Conservation (phyloP, 139 green algal species). For the Chlorella sp. region DNA sequence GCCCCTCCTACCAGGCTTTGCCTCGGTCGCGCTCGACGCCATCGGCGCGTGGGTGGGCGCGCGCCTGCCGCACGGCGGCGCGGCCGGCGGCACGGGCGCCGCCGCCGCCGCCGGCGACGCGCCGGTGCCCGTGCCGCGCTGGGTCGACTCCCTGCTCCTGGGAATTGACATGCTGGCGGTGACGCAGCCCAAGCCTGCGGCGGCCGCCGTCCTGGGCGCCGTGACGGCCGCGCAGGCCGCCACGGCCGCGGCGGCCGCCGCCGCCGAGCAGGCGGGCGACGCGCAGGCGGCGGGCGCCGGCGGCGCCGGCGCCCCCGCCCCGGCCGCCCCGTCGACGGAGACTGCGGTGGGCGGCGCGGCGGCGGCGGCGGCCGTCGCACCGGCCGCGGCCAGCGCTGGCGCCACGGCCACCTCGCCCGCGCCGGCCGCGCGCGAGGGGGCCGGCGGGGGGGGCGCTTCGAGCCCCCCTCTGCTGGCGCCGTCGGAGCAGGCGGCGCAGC, state of each 20-base stretch:
- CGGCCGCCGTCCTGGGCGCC: constrained; percentile 7
- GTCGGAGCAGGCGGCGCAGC: neutral
- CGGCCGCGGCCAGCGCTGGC: neutral
- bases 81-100: neutral
- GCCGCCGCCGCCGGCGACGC: neutral
- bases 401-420: neutral
- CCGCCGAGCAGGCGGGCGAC: neutral
- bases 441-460: neutral
- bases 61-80: constrained; percentile 23
- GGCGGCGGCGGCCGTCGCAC: neutral
- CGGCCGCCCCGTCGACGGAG: constrained; percentile 2
- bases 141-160: constrained; percentile 81
- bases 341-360: neutral
- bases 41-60: constrained; percentile 65
- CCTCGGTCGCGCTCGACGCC: constrained; percentile 44
- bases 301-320: neutral
- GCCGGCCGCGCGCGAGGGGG: neutral
- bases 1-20: constrained; percentile 40
- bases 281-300: neutral
- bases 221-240: neutral
- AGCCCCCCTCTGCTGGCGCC: neutral
- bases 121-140: constrained; percentile 65
- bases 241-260: neutral
- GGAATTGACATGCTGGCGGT: constrained; percentile 67
- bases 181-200: constrained; percentile 30